Conservation (phyloP, 257 asterid species). For the Solanum chiquidenum region DNA sequence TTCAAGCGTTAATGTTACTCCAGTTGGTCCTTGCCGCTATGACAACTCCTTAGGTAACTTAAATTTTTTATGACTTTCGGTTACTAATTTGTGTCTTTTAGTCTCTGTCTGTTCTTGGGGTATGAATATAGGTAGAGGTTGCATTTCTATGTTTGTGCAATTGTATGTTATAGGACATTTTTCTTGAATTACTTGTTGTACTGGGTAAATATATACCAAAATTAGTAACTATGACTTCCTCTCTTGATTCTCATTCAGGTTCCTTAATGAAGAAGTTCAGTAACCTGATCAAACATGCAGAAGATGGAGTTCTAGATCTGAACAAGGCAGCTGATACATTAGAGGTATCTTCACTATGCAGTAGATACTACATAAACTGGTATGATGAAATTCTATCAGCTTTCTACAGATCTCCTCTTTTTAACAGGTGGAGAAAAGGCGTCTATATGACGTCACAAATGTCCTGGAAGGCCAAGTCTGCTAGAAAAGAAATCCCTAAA, state of each 20-base stretch:
- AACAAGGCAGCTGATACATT: conserved; percentile 86
- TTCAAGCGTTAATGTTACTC: conserved; percentile 57
- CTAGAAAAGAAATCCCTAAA: conserved; percentile 85
- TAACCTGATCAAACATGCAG: conserved; percentile 76
- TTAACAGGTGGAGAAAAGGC: conserved; percentile 87
- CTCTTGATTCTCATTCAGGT: conserved; percentile 34
- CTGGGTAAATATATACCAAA: background rate
- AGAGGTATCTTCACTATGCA: conserved; percentile 38
- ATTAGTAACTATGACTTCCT: background rate
- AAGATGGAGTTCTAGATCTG: conserved; percentile 92
- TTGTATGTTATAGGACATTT: background rate
- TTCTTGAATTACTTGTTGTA: background rate
- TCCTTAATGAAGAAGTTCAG: conserved; percentile 81
- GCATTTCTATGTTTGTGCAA: background rate
- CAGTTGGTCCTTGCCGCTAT: conserved; percentile 80
- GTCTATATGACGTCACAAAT: conserved; percentile 90
- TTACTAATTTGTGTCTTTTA: background rate
- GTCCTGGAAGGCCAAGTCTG: conserved; percentile 95
- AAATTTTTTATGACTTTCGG: background rate
- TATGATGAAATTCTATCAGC: conserved; percentile 11
- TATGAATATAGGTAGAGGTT: background rate
- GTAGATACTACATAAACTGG: conserved; percentile 1
- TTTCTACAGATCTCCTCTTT: conserved; percentile 33
- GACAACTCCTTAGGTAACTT: conserved; percentile 87
- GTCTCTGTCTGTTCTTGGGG: conserved; percentile 10